phyloP scores from a whole-genome alignment of 169 alveolate genomes.

The Theileria annulata region DNA sequence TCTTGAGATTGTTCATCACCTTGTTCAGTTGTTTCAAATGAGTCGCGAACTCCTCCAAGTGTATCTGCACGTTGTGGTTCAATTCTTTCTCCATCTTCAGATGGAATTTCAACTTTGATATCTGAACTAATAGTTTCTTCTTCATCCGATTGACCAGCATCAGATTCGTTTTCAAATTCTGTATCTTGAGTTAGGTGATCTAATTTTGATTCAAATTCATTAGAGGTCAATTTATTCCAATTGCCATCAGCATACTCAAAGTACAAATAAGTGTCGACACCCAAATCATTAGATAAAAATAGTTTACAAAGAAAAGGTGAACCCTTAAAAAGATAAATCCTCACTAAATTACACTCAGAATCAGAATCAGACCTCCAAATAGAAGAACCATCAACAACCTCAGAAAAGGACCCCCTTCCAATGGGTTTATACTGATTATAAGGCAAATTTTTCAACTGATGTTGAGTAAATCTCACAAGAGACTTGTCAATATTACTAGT shows the following conservation, averaged over 20 bases:
- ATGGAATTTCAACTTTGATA: neutral
- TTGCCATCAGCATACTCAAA: neutral
- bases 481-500: neutral
- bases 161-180: neutral
- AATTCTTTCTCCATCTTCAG: neutral
- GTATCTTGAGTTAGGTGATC: neutral
- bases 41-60: too few relatives aligned
- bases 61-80: too few relatives aligned
- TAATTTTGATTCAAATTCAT: neutral
- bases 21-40: too few relatives aligned
- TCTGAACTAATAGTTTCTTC: neutral
- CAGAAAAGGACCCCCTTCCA: neutral
- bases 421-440: constrained; percentile 11
- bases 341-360: neutral
- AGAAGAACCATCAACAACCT: constrained; percentile 8
- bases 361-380: constrained; percentile 17
- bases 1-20: neutral
- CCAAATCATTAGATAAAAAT: constrained; percentile 6
- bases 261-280: constrained; percentile 2
- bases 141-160: neutral
- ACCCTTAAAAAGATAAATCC: neutral
- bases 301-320: neutral
- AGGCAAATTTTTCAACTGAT: neutral
- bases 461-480: neutral
- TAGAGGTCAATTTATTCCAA: neutral